Evolutionary conservation across 2,329 filamentous ascomycete species (phyloP), one percentile per base, ranked within the genome.

Genomic region (Dactylellina haptotyla): DNA sequence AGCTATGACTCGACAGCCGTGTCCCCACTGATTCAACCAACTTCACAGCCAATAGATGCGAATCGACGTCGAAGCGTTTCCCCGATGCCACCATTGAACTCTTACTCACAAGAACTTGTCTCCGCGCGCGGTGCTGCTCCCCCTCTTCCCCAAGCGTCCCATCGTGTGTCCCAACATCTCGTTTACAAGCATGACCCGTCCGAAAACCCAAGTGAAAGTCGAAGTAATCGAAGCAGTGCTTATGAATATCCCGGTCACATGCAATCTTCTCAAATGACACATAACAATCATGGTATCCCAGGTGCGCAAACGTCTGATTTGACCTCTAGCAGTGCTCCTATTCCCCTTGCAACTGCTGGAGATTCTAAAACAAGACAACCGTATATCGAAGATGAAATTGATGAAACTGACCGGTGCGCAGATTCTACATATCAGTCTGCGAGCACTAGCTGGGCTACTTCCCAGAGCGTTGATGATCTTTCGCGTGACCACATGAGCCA

Each of bases 331-430:
- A 39, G 18, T 56, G 20, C 54, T 54, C 28, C 65, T 23, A 51
- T 53, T 41, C 39, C 50, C 28, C 48, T 56, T 63, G 58, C 58
- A 25, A 26, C 23, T 4, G 37, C 51, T 58, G 56, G 67, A 72
- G 67, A 72, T 65, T 61, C 59, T 18, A 69, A 62, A 59, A 32
- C 57, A 41, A 72, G 67, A 72, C 67, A 72, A 61, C 67, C 67
- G 65, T 72, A 72, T 26, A 72, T 72, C 56, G 67, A 72, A 72
- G 67, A 72, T 72, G 67, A 72, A 46, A 61, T 72, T 61, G 67
- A 72, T 65, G 67, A 72, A 65, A 72, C 67, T 72, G 67, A 72
- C 67, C 53, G 59, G 58, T 65, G 45, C 59, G 67, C 67, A 72
- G 67, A 72, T 65, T 54, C 53, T 65, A 65, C 53, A 39, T 65